Evolutionary conservation across 2,329 filamentous ascomycete species (phyloP).

Genomic region (Pseudogymnoascus sp.): DNA sequence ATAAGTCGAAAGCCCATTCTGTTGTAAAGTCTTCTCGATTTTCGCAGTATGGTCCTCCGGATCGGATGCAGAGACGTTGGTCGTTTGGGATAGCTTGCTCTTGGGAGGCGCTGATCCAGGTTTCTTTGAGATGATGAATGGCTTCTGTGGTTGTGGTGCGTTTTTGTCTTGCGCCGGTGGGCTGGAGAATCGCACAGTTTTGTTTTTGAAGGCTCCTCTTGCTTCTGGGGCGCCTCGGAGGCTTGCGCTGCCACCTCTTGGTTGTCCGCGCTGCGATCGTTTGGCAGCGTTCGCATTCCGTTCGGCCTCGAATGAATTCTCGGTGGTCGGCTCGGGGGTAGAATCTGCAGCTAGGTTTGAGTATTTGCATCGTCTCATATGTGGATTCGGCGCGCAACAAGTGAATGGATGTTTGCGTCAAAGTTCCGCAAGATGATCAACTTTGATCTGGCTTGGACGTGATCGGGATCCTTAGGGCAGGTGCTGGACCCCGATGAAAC

Average conservation of each 20-base stretch:
- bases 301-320: slow-evolving; percentile 24
- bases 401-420: slow-evolving; percentile 11
- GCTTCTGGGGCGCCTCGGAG: slow-evolving; percentile 18
- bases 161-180: neutral
- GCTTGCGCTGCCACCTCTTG: slow-evolving; percentile 16
- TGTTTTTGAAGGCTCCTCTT: slow-evolving; percentile 16
- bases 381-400: slow-evolving; percentile 9
- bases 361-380: slow-evolving; percentile 11
- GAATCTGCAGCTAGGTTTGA: slow-evolving; percentile 17
- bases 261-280: slow-evolving; percentile 20
- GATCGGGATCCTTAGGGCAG: neutral
- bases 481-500: neutral
- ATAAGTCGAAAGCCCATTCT: slow-evolving; percentile 33
- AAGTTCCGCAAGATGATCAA: slow-evolving; percentile 7
- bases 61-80: neutral
- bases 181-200: slow-evolving; percentile 22
- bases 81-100: slow-evolving; percentile 7
- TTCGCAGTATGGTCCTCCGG: slow-evolving; percentile 33
- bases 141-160: neutral
- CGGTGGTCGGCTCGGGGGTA: slow-evolving; percentile 10
- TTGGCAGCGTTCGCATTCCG: slow-evolving; percentile 28
- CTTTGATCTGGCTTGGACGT: neutral
- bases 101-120: neutral
- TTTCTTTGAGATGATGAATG: slow-evolving; percentile 6
- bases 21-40: slow-evolving; percentile 45